Conservation (phyloP, 768 basidiomycete species). For the Xerocomellus amylosporus region DNA sequence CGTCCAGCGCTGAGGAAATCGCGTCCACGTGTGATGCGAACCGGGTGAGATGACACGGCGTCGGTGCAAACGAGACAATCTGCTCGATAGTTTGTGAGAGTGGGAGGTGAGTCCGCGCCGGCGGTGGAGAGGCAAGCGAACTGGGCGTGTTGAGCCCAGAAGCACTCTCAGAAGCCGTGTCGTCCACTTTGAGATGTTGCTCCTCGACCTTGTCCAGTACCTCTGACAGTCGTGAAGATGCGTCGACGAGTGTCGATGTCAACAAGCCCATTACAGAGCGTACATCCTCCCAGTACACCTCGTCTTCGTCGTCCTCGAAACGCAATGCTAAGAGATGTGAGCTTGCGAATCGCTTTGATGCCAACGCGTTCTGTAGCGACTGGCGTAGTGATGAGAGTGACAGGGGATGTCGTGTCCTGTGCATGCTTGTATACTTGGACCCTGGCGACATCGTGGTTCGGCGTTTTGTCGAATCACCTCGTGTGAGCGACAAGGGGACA, state of each 20-base stretch:
- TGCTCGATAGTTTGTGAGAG: constrained; percentile 14
- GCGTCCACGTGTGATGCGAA: constrained; percentile 75
- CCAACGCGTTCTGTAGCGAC: constrained; percentile 62
- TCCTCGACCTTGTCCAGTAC: constrained; percentile 62
- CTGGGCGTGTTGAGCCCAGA: constrained; percentile 15
- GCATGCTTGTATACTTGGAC: constrained; percentile 63
- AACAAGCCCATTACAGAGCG: constrained; percentile 69
- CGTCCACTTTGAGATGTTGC: constrained; percentile 46
- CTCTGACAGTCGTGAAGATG: constrained; percentile 57
- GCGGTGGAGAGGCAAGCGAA: constrained; percentile 19
- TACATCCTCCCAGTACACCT: constrained; percentile 83
- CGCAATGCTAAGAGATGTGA: constrained; percentile 77
- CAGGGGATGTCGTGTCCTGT: constrained; percentile 59
- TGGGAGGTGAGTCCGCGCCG: constrained; percentile 9
- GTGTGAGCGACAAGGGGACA: constrained; percentile 13
- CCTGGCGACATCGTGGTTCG: constrained; percentile 40
- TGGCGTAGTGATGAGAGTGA: constrained; percentile 61
- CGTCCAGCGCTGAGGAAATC: constrained; percentile 63
- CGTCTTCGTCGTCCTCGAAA: constrained; percentile 71
- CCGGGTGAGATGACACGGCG: constrained; percentile 63
- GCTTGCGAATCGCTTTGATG: constrained; percentile 74
- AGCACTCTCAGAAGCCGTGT: constrained; percentile 35
- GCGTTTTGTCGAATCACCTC: constrained; percentile 13
- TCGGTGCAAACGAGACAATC: constrained; percentile 62
- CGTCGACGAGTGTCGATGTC: constrained; percentile 64